phyloP scores from a whole-genome alignment of 192 early-diverging fungal species.

The Backusella luteola region DNA sequence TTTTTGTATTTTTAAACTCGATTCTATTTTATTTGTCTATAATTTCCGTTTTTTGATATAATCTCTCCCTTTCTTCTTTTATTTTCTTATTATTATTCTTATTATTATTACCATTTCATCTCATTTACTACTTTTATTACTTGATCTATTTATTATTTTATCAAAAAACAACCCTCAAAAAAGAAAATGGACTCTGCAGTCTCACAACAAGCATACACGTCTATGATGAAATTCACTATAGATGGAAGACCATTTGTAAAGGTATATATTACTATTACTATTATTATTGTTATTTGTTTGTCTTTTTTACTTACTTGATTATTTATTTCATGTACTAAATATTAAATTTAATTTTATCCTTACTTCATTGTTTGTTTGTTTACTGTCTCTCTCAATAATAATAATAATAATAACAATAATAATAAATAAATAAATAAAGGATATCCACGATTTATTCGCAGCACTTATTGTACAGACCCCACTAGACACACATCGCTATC shows the following conservation, averaged over 20 bases:
- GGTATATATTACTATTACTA: slow-evolving; percentile 35
- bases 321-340: background rate
- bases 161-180: background rate
- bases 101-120: background rate
- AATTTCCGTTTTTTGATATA: background rate
- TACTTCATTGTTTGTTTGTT: background rate
- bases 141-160: background rate
- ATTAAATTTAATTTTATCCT: background rate
- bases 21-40: slow-evolving; percentile 14
- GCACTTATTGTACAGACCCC: slow-evolving; percentile 52
- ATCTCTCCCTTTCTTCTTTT: slow-evolving; percentile 4
- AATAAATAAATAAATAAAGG: slow-evolving; percentile 31
- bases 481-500: slow-evolving; percentile 44
- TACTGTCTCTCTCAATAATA: background rate
- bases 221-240: slow-evolving; percentile 56
- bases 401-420: background rate
- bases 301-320: background rate
- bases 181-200: slow-evolving; percentile 18
- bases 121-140: background rate
- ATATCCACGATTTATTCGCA: slow-evolving; percentile 57
- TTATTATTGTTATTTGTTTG: no score
- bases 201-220: slow-evolving; percentile 43
- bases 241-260: slow-evolving; percentile 58
- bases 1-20: slow-evolving; percentile 8
- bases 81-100: background rate